These are phyloP conservation scores for Coprinellus aureogranulatus DNA, from an alignment of 768 basidiomycete species.

Conservation along the genomic window DNA sequence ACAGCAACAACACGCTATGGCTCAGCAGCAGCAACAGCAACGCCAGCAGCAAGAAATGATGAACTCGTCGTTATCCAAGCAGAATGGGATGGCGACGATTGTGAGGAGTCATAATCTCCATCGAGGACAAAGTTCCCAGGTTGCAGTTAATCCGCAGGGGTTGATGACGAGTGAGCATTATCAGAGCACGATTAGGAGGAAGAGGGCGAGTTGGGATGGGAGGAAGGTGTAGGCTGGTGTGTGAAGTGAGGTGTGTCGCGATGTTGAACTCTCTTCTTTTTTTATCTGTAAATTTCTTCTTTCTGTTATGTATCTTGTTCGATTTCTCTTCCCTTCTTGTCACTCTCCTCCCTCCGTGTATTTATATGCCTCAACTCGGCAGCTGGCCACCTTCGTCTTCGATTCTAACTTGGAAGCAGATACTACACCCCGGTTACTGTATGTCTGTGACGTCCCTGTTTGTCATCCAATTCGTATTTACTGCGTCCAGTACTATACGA, in stretches of 20 bases:
- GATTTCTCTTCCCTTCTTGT: background rate
- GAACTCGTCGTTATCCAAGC: background rate
- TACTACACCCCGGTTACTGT: no score
- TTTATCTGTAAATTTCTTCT: background rate
- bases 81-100: constrained; percentile 4
- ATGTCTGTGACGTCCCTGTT: no score
- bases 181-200: constrained; percentile 33
- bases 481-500: no score
- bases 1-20: no score
- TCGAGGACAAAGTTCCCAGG: constrained; percentile 36
- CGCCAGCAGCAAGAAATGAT: background rate
- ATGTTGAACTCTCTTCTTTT: background rate
- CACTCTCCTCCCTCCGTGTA: background rate
- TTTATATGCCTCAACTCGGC: no score
- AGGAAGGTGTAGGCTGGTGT: constrained; percentile 10
- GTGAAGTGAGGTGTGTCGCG: constrained; percentile 6
- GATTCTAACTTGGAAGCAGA: no score
- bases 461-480: no score
- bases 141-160: constrained; percentile 42
- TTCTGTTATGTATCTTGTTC: background rate
- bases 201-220: constrained; percentile 48
- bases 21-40: constrained; percentile 8
- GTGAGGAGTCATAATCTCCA: constrained; percentile 37
- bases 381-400: no score
- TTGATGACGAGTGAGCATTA: constrained; percentile 24